Base-by-base conservation (phyloP, 2,329 filamentous ascomycete genomes). In the Orbilia javanica region DNA sequence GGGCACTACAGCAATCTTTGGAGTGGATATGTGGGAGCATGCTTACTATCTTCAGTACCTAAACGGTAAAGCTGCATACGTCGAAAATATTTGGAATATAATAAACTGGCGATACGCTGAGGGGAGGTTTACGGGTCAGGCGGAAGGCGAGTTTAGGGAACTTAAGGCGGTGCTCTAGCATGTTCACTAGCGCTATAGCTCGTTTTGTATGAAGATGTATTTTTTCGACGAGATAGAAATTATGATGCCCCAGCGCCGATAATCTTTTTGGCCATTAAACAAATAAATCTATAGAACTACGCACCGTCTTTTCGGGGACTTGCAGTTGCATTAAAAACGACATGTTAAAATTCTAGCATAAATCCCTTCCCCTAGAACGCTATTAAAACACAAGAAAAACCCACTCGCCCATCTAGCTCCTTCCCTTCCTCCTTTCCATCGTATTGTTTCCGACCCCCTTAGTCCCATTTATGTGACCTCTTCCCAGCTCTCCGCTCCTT, bases 11-110 rank as follows among this genome's bases (percentile, higher is more conserved):
- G 91, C 91, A 7, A 85, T 97, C 20, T 87, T 94, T 48, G 93
- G 93, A 0, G 87, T 97, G 1, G 93, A 97, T 83, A 95, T 96
- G 89, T 79, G 93, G 93, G 93, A 97, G 86, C 93, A 97, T 85
- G 93, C 93, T 0, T 97, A 96, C 83, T 97, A 97, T 83, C 85
- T 96, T 18, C 93, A 92, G 88, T 94, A 93, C 81, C 86, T 91
- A 74, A 94, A 94, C 81, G 89, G 90, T 76, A 93, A 93, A 84
- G 90, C 90, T 0, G 89, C 89, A 0, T 94, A 94, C 81, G 88
- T 93, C 5, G 88, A 92, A 78, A 91, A 91, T 79, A 92, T 93
- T 81, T 94, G 91, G 92, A 89, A 89, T 36, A 88, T 94, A 34
- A 89, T 94, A 82, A 93, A 93, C 85, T 94, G 92, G 92, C 89